phyloP scores from a whole-genome alignment of 176 grass and related monocot genomes.

The Carex kokanica region DNA sequence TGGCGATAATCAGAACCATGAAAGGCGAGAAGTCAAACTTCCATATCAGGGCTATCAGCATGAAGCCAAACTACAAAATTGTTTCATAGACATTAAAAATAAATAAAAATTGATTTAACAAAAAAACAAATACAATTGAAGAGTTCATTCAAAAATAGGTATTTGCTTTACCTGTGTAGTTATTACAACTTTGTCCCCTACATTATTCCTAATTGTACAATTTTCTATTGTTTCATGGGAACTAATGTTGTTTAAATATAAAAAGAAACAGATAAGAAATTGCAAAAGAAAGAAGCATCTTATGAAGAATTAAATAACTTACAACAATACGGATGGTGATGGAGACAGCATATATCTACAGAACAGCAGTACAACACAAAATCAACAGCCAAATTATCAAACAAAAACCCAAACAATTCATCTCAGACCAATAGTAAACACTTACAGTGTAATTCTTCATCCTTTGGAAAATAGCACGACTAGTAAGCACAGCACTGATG shows the following conservation, averaged over 20 bases:
- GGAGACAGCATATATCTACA: conserved; percentile 90
- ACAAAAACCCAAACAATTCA: background rate
- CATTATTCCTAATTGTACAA: background rate
- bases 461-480: conserved; percentile 91
- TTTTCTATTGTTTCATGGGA: background rate
- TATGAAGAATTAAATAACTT: conserved; percentile 23
- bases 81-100: background rate
- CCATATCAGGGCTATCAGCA: conserved; percentile 94
- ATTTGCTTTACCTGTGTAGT: background rate
- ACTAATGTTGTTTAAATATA: background rate
- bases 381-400: background rate
- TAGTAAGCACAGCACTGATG: conserved; percentile 95
- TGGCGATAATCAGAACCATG: conserved; percentile 96
- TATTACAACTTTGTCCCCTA: background rate
- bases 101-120: background rate
- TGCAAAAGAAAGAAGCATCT: conserved; percentile 5
- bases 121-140: background rate
- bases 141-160: background rate
- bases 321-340: conserved; percentile 99
- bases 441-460: conserved; percentile 99
- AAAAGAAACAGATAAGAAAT: background rate
- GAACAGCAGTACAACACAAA: conserved; percentile 17
- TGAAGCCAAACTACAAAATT: conserved; percentile 74
- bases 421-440: background rate
- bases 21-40: conserved; percentile 97